Evolutionary conservation across 192 early-diverging fungal species (phyloP).

Genomic region (Rhizoclosmatium sp.): DNA sequence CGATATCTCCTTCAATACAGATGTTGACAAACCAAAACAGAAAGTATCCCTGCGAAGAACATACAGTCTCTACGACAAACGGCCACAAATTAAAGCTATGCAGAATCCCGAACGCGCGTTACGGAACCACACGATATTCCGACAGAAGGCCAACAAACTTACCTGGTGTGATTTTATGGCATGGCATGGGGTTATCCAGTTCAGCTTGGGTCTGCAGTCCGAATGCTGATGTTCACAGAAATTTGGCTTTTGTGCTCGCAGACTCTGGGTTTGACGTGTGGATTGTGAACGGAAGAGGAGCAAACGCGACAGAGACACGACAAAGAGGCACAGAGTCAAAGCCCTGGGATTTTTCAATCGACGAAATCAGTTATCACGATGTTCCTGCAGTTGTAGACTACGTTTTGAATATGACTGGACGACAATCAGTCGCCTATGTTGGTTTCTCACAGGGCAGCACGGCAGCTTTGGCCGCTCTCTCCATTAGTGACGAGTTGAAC

Average conservation of each 20-base stretch:
- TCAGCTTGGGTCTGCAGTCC: slow-evolving; percentile 92
- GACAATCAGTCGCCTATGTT: slow-evolving; percentile 84
- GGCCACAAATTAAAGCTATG: slow-evolving; percentile 77
- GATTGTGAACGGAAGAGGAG: slow-evolving; percentile 92
- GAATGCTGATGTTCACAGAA: slow-evolving; percentile 65
- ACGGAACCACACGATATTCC: background rate
- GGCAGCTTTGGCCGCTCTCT: slow-evolving; percentile 87
- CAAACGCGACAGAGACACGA: slow-evolving; percentile 74
- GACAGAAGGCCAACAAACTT: slow-evolving; percentile 43
- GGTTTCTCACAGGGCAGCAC: slow-evolving; percentile 97
- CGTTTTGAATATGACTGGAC: slow-evolving; percentile 84
- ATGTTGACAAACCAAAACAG: slow-evolving; percentile 39
- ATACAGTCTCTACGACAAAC: slow-evolving; percentile 79
- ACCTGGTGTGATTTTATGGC: slow-evolving; percentile 94
- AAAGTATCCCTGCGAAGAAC: slow-evolving; percentile 78
- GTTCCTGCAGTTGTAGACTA: slow-evolving; percentile 85
- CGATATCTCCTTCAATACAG: background rate
- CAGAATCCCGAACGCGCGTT: slow-evolving; percentile 63
- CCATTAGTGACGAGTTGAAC: slow-evolving; percentile 81
- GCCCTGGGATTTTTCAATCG: slow-evolving; percentile 96
- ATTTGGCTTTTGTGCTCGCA: slow-evolving; percentile 84
- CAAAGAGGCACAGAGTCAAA: slow-evolving; percentile 74
- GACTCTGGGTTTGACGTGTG: slow-evolving; percentile 93
- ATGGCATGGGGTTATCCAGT: slow-evolving; percentile 92
- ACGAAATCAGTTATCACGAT: slow-evolving; percentile 88